phyloP scores from a whole-genome alignment of 129 eudicot species.

The Pseudognaphalium luteoalbum region DNA sequence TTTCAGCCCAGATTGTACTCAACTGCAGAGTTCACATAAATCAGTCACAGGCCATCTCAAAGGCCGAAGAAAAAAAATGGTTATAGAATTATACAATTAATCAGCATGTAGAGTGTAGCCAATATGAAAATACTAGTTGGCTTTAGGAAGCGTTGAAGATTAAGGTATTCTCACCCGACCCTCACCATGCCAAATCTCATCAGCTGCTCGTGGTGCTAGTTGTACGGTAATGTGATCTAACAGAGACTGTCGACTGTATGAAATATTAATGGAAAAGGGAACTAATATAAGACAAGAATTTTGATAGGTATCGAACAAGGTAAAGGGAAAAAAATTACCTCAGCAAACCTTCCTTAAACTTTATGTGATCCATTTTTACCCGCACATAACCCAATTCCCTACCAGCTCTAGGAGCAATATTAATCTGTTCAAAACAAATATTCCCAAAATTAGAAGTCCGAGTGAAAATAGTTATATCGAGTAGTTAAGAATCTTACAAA shows the following conservation, averaged over 20 bases:
- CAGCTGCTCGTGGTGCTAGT: constrained; percentile 97
- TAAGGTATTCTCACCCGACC: constrained; percentile 54
- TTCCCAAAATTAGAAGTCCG: background rate
- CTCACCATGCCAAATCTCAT: constrained; percentile 84
- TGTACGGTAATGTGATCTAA: constrained; percentile 88
- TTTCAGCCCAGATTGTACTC: constrained; percentile 92
- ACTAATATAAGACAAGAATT: constrained; percentile 6
- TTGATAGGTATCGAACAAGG: background rate
- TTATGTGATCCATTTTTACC: constrained; percentile 67
- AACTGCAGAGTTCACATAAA: constrained; percentile 41
- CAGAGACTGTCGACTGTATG: constrained; percentile 78
- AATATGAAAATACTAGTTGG: background rate
- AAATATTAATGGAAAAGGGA: constrained; percentile 3
- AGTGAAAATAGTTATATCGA: background rate
- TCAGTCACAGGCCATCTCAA: no score
- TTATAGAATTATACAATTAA: no score
- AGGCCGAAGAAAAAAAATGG: no score
- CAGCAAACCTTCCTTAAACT: constrained; percentile 61
- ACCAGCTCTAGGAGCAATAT: constrained; percentile 90
- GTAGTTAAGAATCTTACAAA: constrained; percentile 56
- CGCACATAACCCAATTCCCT: constrained; percentile 83
- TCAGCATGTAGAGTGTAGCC: no score
- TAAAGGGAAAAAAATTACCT: constrained; percentile 40
- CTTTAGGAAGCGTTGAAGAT: background rate
- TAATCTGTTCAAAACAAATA: constrained; percentile 50